phyloP scores from a whole-genome alignment of 495 filamentous ascomycete species.

The Umbilicaria muhlenbergii region DNA sequence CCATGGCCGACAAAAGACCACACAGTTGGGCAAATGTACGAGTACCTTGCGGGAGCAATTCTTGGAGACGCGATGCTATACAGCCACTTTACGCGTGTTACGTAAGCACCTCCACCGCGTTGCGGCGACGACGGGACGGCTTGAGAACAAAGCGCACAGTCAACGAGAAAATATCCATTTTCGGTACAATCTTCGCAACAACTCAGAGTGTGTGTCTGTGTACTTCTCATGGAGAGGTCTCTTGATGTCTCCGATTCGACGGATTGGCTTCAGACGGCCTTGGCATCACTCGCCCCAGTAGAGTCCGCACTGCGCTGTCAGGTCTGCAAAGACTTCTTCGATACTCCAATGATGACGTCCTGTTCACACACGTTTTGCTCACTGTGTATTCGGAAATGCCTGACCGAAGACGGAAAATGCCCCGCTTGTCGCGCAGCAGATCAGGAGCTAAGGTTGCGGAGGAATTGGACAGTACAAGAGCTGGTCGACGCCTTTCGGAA shows the following conservation, averaged over 20 bases:
- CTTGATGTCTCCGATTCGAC: constrained; percentile 71
- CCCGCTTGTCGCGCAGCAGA: constrained; percentile 63
- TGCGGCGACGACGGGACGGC: neutral
- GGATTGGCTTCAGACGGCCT: constrained; percentile 77
- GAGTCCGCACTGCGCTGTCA: constrained; percentile 85
- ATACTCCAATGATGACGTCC: constrained; percentile 81
- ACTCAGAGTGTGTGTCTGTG: neutral
- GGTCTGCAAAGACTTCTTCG: constrained; percentile 95
- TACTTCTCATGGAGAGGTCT: constrained; percentile 26
- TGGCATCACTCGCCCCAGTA: constrained; percentile 55
- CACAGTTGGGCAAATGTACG: neutral
- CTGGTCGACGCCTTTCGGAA: constrained; percentile 63
- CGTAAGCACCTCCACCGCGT: too few species aligned
- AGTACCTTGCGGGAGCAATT: neutral
- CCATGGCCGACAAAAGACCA: constrained; percentile 20
- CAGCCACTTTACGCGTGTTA: constrained; percentile 30
- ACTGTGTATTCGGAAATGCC: constrained; percentile 73
- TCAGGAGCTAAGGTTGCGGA: constrained; percentile 68
- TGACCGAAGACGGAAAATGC: constrained; percentile 70
- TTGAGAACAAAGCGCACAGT: neutral
- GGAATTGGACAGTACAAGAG: constrained; percentile 72
- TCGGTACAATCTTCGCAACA: neutral
- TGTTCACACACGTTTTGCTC: constrained; percentile 97
- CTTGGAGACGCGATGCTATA: constrained; percentile 13
- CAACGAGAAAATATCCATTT: neutral